These are phyloP conservation scores for Xylaria palmicola DNA, from an alignment of 495 filamentous ascomycete species.

Conservation along the genomic window DNA sequence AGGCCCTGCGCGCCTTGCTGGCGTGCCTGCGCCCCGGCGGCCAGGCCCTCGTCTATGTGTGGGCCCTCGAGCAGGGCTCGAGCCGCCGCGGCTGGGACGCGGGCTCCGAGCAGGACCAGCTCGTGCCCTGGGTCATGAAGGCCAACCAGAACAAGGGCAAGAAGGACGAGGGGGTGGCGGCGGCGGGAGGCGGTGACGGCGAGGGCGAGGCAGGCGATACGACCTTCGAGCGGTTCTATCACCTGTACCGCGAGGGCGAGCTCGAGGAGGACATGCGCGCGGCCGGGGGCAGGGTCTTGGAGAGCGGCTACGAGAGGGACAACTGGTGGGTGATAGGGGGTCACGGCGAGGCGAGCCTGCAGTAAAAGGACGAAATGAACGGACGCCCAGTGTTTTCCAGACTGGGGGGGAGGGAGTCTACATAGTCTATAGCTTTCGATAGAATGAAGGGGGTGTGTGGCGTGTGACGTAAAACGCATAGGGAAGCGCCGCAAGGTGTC, in stretches of 20 bases:
- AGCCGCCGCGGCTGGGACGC: constrained; percentile 93
- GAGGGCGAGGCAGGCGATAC: constrained; percentile 33
- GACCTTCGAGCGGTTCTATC: constrained; percentile 88
- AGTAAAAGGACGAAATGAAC: background rate
- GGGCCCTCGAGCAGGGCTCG: constrained; percentile 89
- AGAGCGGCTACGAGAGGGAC: constrained; percentile 91
- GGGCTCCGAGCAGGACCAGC: constrained; percentile 77
- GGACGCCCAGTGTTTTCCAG: background rate
- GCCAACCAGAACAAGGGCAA: constrained; percentile 34
- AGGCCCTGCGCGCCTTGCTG: constrained; percentile 72
- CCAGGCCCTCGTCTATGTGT: constrained; percentile 83
- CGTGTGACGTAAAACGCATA: no score
- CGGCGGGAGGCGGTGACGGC: constrained; percentile 14
- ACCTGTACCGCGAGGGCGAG: constrained; percentile 85
- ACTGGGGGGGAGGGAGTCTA: background rate
- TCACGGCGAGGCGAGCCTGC: constrained; percentile 2
- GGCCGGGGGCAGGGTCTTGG: constrained; percentile 74
- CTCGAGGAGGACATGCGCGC: constrained; percentile 74
- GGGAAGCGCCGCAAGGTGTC: no score
- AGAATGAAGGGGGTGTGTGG: no score
- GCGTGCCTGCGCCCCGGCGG: constrained; percentile 61
- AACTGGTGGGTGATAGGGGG: constrained; percentile 83
- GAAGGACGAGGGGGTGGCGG: constrained; percentile 17
- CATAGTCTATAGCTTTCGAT: no score
- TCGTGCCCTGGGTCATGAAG: constrained; percentile 92